Evolutionary conservation across 2,329 filamentous ascomycete genomes (phyloP), one percentile per base, ranked within the genome.

Genomic region (Diaporthe sp.): DNA sequence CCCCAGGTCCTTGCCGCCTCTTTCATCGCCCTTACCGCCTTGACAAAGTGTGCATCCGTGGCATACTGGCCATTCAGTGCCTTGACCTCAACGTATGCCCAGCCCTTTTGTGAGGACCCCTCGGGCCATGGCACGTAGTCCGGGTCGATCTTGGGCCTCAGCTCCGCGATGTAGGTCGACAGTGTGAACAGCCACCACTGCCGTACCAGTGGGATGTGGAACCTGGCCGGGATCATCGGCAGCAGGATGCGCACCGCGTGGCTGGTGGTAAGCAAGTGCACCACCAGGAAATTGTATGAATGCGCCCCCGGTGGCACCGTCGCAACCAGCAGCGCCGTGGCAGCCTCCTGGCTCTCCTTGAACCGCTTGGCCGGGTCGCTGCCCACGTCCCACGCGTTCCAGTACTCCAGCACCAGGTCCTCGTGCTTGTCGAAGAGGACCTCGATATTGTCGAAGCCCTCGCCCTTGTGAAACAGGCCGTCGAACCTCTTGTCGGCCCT

Each of bases 121-220:
- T 88, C 87, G 25, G 76, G 73, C 76, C 76, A 77, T 7, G 88
- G 87, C 75, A 97, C 88, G 39, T 89, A 88, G 74, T 93, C 90
- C n/a, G 90, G 85, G 73, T 94, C 89, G 74, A 98, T 91, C 75
- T 88, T 86, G 0, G 96, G 97, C 28, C 96, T 89, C 37, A 93
- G 85, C 80, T 94, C 93, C 2, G 92, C 86, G 72, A 98, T 91
- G 82, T 97, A 98, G 15, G 96, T 90, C 0, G 92, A 90, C 57
- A 98, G 83, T 0, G 93, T 91, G 57, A 98, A 90, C 7, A 99
- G 86, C 94, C 95, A 98, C 95, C 97, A 98, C 82, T 98, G 92
- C 53, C 94, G 89, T 12, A 98, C 88, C 6, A 99, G 86, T 31
- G 87, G 86, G 61, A 95, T 83, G 79, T 98, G 96, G 79, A 92